Evolutionary conservation across 2,329 filamentous ascomycete genomes (phyloP), one percentile per base, ranked within the genome.

Genomic region (Tolypocladium inflatum): DNA sequence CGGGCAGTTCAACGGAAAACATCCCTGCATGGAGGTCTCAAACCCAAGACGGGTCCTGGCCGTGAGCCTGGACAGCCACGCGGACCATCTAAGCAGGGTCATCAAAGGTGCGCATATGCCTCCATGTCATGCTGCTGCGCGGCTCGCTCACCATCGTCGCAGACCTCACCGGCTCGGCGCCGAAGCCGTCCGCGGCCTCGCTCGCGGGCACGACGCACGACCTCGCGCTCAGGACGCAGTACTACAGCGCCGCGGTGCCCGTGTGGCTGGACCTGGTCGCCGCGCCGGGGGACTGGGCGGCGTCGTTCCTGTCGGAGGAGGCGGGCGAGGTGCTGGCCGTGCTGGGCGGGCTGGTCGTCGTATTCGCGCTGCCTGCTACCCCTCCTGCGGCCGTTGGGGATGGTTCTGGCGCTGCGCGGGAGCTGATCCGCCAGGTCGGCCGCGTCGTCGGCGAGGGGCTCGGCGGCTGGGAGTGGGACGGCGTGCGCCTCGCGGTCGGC

Each of bases 201-300:
- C 73, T 86, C 38, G 84, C 85, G 1, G 85, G 86, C 33, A 79
- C 77, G 39, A 84, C 84, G 19, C 85, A 87, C 64, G 68, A 72
- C 50, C 76, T 85, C 38, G 59, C 71, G 10, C 71, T 88, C 57
- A 76, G 76, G 60, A 88, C 84, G 23, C 65, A 74, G 17, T 88
- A 88, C 74, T 88, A 88, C 73, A 77, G 71, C 30, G 78, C 83
- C 56, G 75, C 75, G 0, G 74, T 88, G 4, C 84, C 85, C 50
- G 76, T 88, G 63, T 89, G 86, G 86, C 76, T 88, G n/a, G 86
- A 89, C 65, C 75, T 86, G 52, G 76, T 86, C 59, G 65, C 74
- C 7, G 72, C 75, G 5, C 76, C 80, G 0, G 57, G 66, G 3
- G 78, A 81, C 41, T 88, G 85, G 85, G 74, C 81, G 0, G 68